Evolutionary conservation across 257 asterid genomes (phyloP).

Genomic region (Salvia rosmarinus): DNA sequence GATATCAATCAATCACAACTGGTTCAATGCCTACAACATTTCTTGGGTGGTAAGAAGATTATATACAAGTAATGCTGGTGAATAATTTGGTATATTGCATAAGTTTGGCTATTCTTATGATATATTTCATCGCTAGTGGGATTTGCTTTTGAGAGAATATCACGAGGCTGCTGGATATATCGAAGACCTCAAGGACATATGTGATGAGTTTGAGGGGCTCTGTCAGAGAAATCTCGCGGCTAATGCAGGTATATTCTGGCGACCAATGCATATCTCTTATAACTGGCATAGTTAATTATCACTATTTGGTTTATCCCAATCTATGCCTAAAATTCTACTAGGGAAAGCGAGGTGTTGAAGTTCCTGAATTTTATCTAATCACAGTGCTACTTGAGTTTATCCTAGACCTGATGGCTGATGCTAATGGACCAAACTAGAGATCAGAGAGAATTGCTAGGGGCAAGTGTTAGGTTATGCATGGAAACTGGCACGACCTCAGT

Average conservation of each 20-base stretch:
- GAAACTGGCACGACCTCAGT: neutral
- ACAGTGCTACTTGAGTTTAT: neutral
- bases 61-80: neutral
- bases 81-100: constrained; percentile 17
- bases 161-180: constrained; percentile 76
- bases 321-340: constrained; percentile 6
- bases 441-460: too few species aligned
- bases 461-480: neutral
- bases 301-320: neutral
- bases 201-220: constrained; percentile 91
- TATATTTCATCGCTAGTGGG: constrained; percentile 66
- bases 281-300: neutral
- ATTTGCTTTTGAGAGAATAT: constrained; percentile 86
- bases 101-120: constrained; percentile 12
- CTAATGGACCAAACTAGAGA: too few species aligned
- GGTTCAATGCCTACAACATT: constrained; percentile 83
- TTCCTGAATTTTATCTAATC: neutral
- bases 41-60: constrained; percentile 77
- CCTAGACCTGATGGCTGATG: neutral
- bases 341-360: constrained; percentile 12
- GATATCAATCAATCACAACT: constrained; percentile 92
- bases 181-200: constrained; percentile 84
- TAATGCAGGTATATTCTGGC: constrained; percentile 65
- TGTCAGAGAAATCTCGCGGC: constrained; percentile 97
- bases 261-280: constrained; percentile 8